Evolutionary conservation across 805 yeast species (phyloP), one percentile per base, ranked within the genome.

Genomic region (Lipomyces mesembrius): DNA sequence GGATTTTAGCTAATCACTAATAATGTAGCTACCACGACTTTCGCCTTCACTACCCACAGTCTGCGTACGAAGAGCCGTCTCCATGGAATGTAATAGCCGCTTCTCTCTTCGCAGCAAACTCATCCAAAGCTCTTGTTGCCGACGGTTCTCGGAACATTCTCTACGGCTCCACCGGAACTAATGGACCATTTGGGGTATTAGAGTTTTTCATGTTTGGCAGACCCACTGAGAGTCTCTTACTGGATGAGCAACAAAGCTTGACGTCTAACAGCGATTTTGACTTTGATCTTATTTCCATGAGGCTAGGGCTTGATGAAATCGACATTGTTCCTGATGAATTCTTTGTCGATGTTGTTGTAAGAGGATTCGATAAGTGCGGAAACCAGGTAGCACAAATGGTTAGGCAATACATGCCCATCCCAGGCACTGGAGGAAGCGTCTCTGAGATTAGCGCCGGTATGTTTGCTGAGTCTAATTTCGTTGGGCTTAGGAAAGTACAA

Each of bases 51-150:
- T 55, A 55, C 27, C 58, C 58, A 27, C 22, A 20, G 27, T 55
- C 58, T 55, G 58, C 11, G 58, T 55, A 55, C 58, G 58, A 55
- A 55, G 58, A 55, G 14, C 58, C 17, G 14, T 55, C 58, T 55
- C 58, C 58, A 34, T 55, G 58, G 58, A 55, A 55, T 22, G 39
- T 55, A 25, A 55, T 39, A 2, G 27, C 34, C 17, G 58, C 39
- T 22, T 34, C 39, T 17, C n/a, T 55, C 58, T 55, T 8, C 5
- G 39, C 58, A 9, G 58, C 58, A 25, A 55, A 55, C 39, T 55
- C 58, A 2, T 55, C 58, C 11, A 39, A 22, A 55, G 35, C 39
- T 34, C 27, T 25, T 7, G 34, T 55, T n/a, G 58, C 58, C 39
- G 58, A 7, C 14, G 58, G 58, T 55, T 55, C 58, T 27, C 58